These are phyloP conservation scores for Picea sitchensis DNA, from an alignment of 75 land plant species.

Conservation along the genomic window DNA sequence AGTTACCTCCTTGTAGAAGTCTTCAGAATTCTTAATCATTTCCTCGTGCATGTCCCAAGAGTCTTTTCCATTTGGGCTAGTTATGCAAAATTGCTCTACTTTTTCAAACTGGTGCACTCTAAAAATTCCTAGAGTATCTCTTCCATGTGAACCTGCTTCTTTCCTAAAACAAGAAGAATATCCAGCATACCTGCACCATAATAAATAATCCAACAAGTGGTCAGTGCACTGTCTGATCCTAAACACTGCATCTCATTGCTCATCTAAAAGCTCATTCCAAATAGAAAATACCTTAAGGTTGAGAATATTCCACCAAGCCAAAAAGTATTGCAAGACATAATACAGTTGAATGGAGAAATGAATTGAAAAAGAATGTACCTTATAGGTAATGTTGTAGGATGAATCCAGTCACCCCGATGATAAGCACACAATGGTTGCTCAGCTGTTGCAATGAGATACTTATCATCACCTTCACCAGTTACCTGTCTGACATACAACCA, in stretches of 20 bases:
- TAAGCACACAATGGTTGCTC: constrained; percentile 96
- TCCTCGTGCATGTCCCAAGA: constrained; percentile 98
- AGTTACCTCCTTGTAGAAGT: constrained; percentile 78
- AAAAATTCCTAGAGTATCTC: constrained; percentile 94
- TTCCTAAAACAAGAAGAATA: constrained; percentile 95
- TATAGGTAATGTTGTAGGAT: constrained; percentile 74
- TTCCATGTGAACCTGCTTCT: constrained; percentile 95
- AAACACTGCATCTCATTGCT: not conserved
- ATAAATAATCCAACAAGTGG: not conserved
- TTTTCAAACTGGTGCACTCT: constrained; percentile 99
- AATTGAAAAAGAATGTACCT: constrained; percentile 34
- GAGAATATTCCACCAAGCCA: not conserved
- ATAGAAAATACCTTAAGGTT: not conserved
- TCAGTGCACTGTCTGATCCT: not conserved
- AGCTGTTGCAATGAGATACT: constrained; percentile 95
- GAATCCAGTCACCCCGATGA: constrained; percentile 88
- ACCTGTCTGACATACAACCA: constrained; percentile 43
- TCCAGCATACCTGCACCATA: constrained; percentile 80
- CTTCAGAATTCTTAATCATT: constrained; percentile 95
- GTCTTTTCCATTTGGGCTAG: constrained; percentile 77
- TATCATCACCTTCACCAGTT: constrained; percentile 96
- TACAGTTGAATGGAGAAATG: not conserved
- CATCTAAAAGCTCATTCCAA: not conserved
- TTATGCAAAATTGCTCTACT: constrained; percentile 93
- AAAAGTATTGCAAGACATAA: not conserved